Percentiles rank a stretch among this genome's conserved stretches.
Evolutionary conservation across 176 grass and related monocot genomes (phyloP).

Genomic region (Oryza glumipatula): DNA sequence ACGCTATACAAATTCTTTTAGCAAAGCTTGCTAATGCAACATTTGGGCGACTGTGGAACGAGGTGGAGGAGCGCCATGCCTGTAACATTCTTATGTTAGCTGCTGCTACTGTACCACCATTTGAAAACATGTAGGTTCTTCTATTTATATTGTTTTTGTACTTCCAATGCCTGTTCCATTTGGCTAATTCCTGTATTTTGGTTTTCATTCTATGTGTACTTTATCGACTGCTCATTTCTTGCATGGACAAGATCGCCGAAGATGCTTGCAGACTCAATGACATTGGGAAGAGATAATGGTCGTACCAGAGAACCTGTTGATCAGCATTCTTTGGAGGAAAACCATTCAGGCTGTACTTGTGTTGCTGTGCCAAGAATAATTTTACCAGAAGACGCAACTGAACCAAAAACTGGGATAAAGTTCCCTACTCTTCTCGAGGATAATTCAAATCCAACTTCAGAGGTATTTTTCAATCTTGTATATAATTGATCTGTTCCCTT

Average conservation of each 20-base stretch:
- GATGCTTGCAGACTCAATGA: slow-evolving; percentile 70
- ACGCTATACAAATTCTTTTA: slow-evolving; percentile 59
- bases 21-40: slow-evolving; percentile 65
- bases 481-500: neutral
- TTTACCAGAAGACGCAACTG: slow-evolving; percentile 58
- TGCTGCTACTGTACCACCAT: slow-evolving; percentile 65
- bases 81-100: slow-evolving; percentile 76
- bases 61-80: slow-evolving; percentile 52
- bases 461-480: slow-evolving; percentile 49
- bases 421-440: slow-evolving; percentile 82
- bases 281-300: slow-evolving; percentile 45
- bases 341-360: slow-evolving; percentile 55
- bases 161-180: neutral
- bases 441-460: slow-evolving; percentile 56
- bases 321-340: slow-evolving; percentile 46
- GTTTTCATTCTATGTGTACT: slow-evolving; percentile 20
- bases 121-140: slow-evolving; percentile 74
- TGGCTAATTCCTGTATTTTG: neutral
- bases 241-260: slow-evolving; percentile 60
- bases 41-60: slow-evolving; percentile 58
- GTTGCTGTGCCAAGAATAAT: slow-evolving; percentile 61
- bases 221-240: slow-evolving; percentile 35
- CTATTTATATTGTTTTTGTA: slow-evolving; percentile 7
- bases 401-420: slow-evolving; percentile 91
- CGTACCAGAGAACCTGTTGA: slow-evolving; percentile 36